Base-by-base conservation (phyloP, 202 grass and related monocot genomes). In the Dendrocalamus latiflorus region DNA sequence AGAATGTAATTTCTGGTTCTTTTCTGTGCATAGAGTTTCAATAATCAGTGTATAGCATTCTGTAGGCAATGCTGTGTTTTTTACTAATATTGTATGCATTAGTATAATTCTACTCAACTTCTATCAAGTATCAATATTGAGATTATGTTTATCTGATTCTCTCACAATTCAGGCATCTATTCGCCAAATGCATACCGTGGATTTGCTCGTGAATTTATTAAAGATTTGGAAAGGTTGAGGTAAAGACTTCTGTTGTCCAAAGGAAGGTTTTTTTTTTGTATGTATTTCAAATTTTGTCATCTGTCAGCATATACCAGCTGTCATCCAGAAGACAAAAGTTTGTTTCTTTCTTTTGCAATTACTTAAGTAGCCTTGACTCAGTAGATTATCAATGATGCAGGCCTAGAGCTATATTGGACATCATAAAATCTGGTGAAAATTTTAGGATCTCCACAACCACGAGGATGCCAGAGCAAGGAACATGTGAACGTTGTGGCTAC, bases 131-230 rank as follows among this genome's bases (percentile, higher is more conserved):
- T 76, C 49, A 42, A 9, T 0, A 41, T 1, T 8, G 6, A 34
- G n/a, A 17, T 64, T 66, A 10, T 56, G 17, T 26, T 65, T 20
- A 82, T 61, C 67, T 68, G 14, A 28, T 20, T 61, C 26, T 80
- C 22, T 50, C 18, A 72, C 7, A 36, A 80, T 90, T 33, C 70
- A 95, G 92, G 89, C 37, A 91, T 98, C 61, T 98, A 95, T 82
- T 95, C 96, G 26, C 87, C 96, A 70, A 98, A 98, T 87, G 96
- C 96, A 77, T 98, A 98, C 70, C 90, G 96, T 61, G 93, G 96
- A 55, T 98, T 94, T 95, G 96, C 96, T 88, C 91, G 86, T 55
- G 96, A 99, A 74, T 95, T 99, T 63, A 95, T 98, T 65, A 98
- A 95, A 89, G 91, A 98, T 93, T 76, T 98, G 84, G 96, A 95